These are phyloP conservation scores for Clonostachys sp. DNA, from an alignment of 2,329 filamentous ascomycete genomes.

Conservation along the genomic window DNA sequence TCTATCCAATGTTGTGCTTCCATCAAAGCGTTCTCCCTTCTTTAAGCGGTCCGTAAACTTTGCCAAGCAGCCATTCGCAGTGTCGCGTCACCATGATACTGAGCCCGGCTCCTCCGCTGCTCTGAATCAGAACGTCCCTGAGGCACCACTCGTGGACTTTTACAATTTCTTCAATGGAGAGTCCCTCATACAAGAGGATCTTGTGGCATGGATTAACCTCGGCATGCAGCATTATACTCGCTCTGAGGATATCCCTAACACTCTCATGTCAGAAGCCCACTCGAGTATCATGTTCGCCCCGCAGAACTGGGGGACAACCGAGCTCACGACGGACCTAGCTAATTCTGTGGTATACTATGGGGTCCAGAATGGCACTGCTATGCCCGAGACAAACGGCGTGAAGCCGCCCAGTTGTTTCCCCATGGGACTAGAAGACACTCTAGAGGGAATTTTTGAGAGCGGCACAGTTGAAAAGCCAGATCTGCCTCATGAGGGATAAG, in stretches of 20 bases:
- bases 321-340: constrained; percentile 5
- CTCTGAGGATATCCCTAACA: constrained; percentile 38
- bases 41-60: constrained; percentile 42
- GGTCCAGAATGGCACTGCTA: constrained; percentile 2
- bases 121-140: constrained; percentile 29
- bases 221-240: constrained; percentile 39
- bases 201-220: constrained; percentile 38
- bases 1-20: constrained; percentile 31
- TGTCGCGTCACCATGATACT: constrained; percentile 39
- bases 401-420: constrained; percentile 6
- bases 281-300: constrained; percentile 30
- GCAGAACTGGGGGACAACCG: constrained; percentile 21
- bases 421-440: constrained; percentile 4
- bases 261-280: constrained; percentile 37
- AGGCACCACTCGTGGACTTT: constrained; percentile 39
- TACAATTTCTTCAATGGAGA: constrained; percentile 35
- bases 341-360: constrained; percentile 10
- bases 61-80: constrained; percentile 38
- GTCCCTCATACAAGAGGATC: constrained; percentile 24
- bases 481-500: background rate
- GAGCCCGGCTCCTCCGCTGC: constrained; percentile 31
- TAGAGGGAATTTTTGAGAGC: constrained; percentile 8
- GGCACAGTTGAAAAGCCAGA: background rate
- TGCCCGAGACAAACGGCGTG: constrained; percentile 8
- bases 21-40: constrained; percentile 33